Base-by-base conservation (phyloP, 495 filamentous ascomycete species). In the Friedmanniomyces simplex region DNA sequence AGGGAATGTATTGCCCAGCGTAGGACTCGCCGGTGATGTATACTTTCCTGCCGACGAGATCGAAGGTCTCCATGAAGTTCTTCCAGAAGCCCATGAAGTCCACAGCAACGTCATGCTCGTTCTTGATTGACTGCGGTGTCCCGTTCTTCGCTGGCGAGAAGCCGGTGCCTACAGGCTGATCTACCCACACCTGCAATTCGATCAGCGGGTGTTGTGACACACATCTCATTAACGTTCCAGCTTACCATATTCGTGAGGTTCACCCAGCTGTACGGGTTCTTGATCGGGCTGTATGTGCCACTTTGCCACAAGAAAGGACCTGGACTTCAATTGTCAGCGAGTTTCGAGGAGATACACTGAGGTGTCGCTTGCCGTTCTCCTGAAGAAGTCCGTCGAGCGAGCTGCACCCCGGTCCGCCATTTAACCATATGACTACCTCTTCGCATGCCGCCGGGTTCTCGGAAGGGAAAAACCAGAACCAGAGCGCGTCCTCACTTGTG, bases 131-230 rank as follows among this genome's bases (percentile, higher is more conserved):
- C 0, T 80, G 48, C n/a, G 60, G 72, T 2, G 68, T 74, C 1
- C 85, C 86, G 28, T 79, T 34, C 22, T 39, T 51, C 2, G 25
- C 43, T 22, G 45, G 79, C 0, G 79, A 79, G 58, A 86, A 87
- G 14, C 87, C 88, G 13, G 86, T 87, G 39, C 87, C 85, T 12
- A 88, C 81, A 0, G 88, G 88, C 63, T 91, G 87, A 48, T 89
- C 85, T 26, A 88, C 69, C 70, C 80, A 90, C 42, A 90, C 18
- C 39, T 43, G 39, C 3, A 16, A 43, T 6, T 8, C 14, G 14
- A 43, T 43, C 18, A 43, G 39, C 5, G 18, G 14, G 5, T 43
- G 39, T 20, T 43, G 28, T 32, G 13, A 2, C 39, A 37, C 8
- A 16, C 8, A 43, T 43, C 39, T 2, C 4, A 43, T n/a, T n/a